A percentile compares a stretch with the other conserved stretches of the same genome.
phyloP scores from a whole-genome alignment of 140 eudicot species.

The Oenanthe javanica region DNA sequence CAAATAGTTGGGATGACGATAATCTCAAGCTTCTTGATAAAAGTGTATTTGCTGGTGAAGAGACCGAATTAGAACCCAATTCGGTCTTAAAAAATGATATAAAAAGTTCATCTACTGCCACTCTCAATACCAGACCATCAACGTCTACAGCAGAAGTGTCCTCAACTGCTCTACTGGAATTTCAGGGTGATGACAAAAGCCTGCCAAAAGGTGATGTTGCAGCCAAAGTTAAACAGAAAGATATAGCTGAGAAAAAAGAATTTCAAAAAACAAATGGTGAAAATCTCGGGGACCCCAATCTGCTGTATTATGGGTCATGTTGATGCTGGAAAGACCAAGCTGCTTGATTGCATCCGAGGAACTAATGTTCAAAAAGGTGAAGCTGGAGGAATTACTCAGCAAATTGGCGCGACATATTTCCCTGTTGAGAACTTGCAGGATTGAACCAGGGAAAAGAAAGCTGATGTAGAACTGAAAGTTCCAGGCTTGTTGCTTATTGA shows the following conservation, averaged over 20 bases:
- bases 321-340: slow-evolving; percentile 92
- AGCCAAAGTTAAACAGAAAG: slow-evolving; percentile 30
- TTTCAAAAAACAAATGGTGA: slow-evolving; percentile 23
- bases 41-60: slow-evolving; percentile 63
- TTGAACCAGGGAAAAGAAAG: slow-evolving; percentile 80
- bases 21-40: slow-evolving; percentile 58
- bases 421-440: slow-evolving; percentile 85
- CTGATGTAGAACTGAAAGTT: slow-evolving; percentile 73
- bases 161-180: slow-evolving; percentile 2
- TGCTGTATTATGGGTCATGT: slow-evolving; percentile 99
- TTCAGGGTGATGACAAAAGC: slow-evolving; percentile 14
- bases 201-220: slow-evolving; percentile 26
- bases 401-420: slow-evolving; percentile 89
- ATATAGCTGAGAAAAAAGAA: slow-evolving; percentile 20
- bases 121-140: slow-evolving; percentile 20
- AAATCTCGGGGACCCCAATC: slow-evolving; percentile 76
- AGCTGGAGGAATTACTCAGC: slow-evolving; percentile 97
- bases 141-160: slow-evolving; percentile 15
- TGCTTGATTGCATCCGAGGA: slow-evolving; percentile 86
- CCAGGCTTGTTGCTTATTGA: slow-evolving; percentile 90
- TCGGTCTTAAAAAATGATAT: slow-evolving; percentile 41
- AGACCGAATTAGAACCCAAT: slow-evolving; percentile 48
- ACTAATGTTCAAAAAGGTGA: slow-evolving; percentile 96
- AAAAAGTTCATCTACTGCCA: slow-evolving; percentile 19
- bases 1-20: slow-evolving; percentile 88